Base-by-base conservation (phyloP, 768 basidiomycete genomes). In the Termitomyces sp. region DNA sequence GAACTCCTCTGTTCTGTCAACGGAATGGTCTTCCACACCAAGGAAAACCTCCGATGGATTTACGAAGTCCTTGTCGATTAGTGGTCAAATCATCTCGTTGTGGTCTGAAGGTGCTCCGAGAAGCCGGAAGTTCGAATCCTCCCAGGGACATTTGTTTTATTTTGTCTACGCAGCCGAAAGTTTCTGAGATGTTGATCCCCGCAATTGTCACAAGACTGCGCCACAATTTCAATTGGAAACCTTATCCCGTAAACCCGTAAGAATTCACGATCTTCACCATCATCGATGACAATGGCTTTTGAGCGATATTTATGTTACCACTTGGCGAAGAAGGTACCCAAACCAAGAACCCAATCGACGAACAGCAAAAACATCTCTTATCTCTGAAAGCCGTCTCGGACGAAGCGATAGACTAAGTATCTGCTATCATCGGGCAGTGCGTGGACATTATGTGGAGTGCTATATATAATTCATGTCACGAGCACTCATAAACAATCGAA, bases 91-190 rank as follows among this genome's bases (percentile, higher is more conserved):
- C 65, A 64, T 66, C 60, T 66, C 59, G 66, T 67, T 67, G 66
- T 67, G 66, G 66, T 46, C 38, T 44, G 59, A 42, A 50, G 0
- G 1, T 16, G 38, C 52, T 63, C 66, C 66, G 66, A 67, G 66
- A 67, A 67, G 66, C 66, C 66, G 66, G 68, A 69, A 69, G 68
- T 69, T 69, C 68, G 68, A 69, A 67, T 69, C 68, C 66, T 67
- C 68, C 68, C 57, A 67, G 68, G 66, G 68, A 69, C 68, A 69
- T 22, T 45, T 22, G n/a, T 12, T 46, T 22, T 61, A 60, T 64
- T 67, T 39, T 16, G 24, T 24, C 13, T 46, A 13, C 33, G 35
- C 52, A 8, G 13, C 35, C n/a, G 20, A 36, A 36, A 20, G 33
- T n/a, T 50, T 50, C 32, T 28, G 16, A 18, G n/a, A n/a, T n/a